Base-by-base conservation (phyloP, 2,329 filamentous ascomycete species). In the Aspergillus tamarii region DNA sequence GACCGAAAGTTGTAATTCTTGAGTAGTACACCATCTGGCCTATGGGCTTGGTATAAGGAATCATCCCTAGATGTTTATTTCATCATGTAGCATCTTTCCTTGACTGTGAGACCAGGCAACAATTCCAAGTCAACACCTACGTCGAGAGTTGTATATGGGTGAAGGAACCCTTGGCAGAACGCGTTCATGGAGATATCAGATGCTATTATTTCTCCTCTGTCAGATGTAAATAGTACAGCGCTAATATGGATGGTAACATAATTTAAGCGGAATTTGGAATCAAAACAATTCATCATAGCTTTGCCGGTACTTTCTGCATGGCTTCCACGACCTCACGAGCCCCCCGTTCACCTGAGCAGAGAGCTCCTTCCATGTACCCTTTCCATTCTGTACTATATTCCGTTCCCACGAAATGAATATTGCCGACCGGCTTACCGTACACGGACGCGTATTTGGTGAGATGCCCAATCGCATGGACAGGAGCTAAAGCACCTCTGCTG, bases 41-140 rank as follows among this genome's bases (percentile, higher is more conserved):
- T 36, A 7, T 7, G 5, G 7, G 2, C 5, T 36, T 36, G 14
- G 2, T 14, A 6, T 16, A 36, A 5, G 5, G 16, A 16, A 2
- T 16, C 16, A 16, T 16, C 0, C 2, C 14, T 0, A 2, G 5
- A 16, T 16, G 34, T 1, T 36, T 5, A 6, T 16, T 5, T 16
- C 34, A 36, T 16, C 5, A 36, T 36, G 5, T 16, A 7, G 6
- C 14, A 0, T 36, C 12, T 6, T 16, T 36, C 0, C 5, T 36
- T 36, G 5, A 5, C 34, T 16, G 4, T 7, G 7, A 16, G 6
- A 8, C 14, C 6, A 36, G 14, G 6, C 1, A 2, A 7, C 2
- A 14, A 36, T 16, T 16, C 6, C 14, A 16, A 36, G 1, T 36
- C 34, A 36, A 36, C 34, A 36, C 4, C 6, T 36, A 36, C 34